A percentile compares a stretch with the other conserved stretches of the same genome.
Conservation (phyloP, 1,139 yeast species). For the Debaryomyces coudertii region DNA sequence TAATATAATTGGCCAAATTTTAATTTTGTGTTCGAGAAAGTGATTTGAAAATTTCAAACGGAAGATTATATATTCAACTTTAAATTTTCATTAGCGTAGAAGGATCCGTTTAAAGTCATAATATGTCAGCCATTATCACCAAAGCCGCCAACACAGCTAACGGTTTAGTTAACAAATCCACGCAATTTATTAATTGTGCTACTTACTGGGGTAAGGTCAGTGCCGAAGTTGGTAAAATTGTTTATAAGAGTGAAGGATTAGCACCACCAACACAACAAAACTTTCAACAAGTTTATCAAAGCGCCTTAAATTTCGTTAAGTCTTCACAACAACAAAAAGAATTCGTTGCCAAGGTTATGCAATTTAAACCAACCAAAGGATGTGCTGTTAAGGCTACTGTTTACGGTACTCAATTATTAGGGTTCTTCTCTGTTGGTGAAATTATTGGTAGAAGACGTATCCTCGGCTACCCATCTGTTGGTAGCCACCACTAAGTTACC, state of each 20-base stretch:
- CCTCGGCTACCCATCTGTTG: constrained; percentile 75
- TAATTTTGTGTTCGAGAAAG: constrained; percentile 12
- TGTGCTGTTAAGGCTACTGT: constrained; percentile 70
- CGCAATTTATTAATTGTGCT: constrained; percentile 50
- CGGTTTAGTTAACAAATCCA: constrained; percentile 40
- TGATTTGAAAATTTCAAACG: constrained; percentile 10
- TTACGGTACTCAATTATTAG: constrained; percentile 81
- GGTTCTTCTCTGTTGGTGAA: constrained; percentile 94
- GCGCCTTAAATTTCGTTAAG: constrained; percentile 42
- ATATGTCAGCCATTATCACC: constrained; percentile 53
- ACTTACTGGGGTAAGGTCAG: constrained; percentile 90
- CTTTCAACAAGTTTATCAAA: constrained; percentile 74
- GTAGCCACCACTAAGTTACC: constrained; percentile 28
- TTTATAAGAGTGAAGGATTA: constrained; percentile 88
- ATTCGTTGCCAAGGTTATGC: constrained; percentile 42
- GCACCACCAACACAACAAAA: constrained; percentile 87
- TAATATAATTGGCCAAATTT: constrained; percentile 14
- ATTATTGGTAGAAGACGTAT: constrained; percentile 93
- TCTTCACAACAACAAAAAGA: constrained; percentile 52
- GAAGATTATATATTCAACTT: background rate
- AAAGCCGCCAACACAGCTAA: constrained; percentile 51
- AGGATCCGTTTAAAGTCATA: constrained; percentile 12
- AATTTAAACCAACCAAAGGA: constrained; percentile 58
- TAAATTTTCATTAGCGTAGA: constrained; percentile 2
- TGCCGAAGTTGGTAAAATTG: constrained; percentile 85